phyloP scores from a whole-genome alignment of 257 asterid genomes.

The Solanum arcanum region DNA sequence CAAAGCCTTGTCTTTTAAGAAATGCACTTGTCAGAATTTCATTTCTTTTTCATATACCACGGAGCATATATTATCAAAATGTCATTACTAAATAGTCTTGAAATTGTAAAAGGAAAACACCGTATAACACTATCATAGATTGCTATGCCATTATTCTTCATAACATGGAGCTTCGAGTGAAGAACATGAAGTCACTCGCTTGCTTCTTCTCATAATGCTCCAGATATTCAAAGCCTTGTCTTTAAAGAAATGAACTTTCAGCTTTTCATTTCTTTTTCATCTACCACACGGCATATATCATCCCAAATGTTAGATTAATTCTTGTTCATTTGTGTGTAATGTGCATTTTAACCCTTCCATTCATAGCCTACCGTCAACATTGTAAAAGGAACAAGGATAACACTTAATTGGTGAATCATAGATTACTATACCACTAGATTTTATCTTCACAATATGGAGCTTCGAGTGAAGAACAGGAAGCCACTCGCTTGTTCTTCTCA shows the following conservation, averaged over 20 bases:
- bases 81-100: not conserved
- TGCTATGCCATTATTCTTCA: not conserved
- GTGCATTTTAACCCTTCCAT: not conserved
- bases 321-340: not conserved
- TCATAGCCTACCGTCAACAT: not conserved
- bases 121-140: not conserved
- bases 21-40: slow-evolving; percentile 5
- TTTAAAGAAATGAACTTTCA: slow-evolving; percentile 3
- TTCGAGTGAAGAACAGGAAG: slow-evolving; percentile 24
- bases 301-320: not conserved
- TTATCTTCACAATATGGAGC: slow-evolving; percentile 3
- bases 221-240: slow-evolving; percentile 9
- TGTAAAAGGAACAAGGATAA: not conserved
- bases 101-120: too few relatives aligned
- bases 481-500: slow-evolving; percentile 21
- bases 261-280: not conserved
- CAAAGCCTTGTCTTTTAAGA: not conserved
- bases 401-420: not conserved
- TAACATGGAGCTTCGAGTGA: slow-evolving; percentile 23
- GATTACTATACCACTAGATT: not conserved
- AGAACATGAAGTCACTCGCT: slow-evolving; percentile 16
- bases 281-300: slow-evolving; percentile 5
- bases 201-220: slow-evolving; percentile 29
- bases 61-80: not conserved
- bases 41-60: not conserved